Evolutionary conservation across 495 filamentous ascomycete species (phyloP).

Genomic region (Penicillium macrosclerotiorum): DNA sequence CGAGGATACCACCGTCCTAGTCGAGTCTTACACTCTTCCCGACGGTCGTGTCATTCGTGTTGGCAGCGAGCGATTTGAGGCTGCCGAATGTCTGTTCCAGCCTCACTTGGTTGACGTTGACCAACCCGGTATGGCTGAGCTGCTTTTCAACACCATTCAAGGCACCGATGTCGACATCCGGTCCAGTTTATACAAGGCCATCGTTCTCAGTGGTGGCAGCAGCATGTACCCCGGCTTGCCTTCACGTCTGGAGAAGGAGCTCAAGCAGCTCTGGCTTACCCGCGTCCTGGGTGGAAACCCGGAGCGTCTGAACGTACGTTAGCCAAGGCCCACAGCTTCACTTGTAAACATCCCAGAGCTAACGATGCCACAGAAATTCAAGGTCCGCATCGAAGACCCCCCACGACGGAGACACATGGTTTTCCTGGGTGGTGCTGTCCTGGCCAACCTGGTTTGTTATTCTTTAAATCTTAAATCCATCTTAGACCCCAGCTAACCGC

Average conservation of each 20-base stretch:
- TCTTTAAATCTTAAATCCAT: neutral
- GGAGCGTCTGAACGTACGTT: slow-evolving; percentile 75
- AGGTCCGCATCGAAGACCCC: slow-evolving; percentile 97
- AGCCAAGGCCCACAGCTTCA: neutral
- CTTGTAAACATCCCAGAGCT: slow-evolving; percentile 7
- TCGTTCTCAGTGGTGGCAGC: slow-evolving; percentile 93
- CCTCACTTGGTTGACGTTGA: slow-evolving; percentile 97
- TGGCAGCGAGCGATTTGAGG: slow-evolving; percentile 95
- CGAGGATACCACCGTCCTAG: slow-evolving; percentile 95
- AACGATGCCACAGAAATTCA: slow-evolving; percentile 75
- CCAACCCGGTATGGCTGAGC: slow-evolving; percentile 92
- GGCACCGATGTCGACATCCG: slow-evolving; percentile 92
- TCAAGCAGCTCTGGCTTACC: slow-evolving; percentile 98
- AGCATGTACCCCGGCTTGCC: slow-evolving; percentile 99
- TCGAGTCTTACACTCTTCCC: slow-evolving; percentile 95
- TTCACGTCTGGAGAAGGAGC: slow-evolving; percentile 91
- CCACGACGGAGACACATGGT: slow-evolving; percentile 97
- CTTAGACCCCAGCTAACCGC: slow-evolving; percentile 14
- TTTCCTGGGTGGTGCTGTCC: slow-evolving; percentile 93
- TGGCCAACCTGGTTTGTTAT: slow-evolving; percentile 80
- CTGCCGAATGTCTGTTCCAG: slow-evolving; percentile 97
- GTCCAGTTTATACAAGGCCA: slow-evolving; percentile 89
- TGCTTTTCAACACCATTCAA: slow-evolving; percentile 98
- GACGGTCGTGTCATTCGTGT: slow-evolving; percentile 95
- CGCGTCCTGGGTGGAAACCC: slow-evolving; percentile 85